These are phyloP conservation scores for Inonotus hispidus DNA, from an alignment of 1,284 basidiomycete species.

Conservation along the genomic window DNA sequence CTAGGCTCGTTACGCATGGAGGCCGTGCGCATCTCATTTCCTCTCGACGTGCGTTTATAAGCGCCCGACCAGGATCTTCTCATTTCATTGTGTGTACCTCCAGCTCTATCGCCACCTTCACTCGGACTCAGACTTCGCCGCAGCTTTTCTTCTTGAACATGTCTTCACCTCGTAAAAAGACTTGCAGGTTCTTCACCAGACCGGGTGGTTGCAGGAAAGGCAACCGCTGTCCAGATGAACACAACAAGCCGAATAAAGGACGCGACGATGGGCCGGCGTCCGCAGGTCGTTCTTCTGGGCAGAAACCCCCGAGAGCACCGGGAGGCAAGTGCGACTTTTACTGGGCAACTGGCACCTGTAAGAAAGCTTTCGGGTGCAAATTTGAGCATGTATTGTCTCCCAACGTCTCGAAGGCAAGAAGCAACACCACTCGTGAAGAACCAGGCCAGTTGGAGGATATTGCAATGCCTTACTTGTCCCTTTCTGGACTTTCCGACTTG, in stretches of 20 bases:
- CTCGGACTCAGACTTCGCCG: neutral
- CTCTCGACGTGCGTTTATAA: neutral
- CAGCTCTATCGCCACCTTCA: neutral
- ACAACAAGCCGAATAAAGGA: slow-evolving; percentile 22
- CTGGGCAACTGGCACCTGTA: slow-evolving; percentile 49
- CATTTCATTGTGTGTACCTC: neutral
- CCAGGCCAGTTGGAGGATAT: neutral
- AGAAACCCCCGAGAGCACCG: slow-evolving; percentile 29
- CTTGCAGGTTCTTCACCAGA: slow-evolving; percentile 35
- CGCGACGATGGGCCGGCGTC: slow-evolving; percentile 15
- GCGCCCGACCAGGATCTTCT: neutral
- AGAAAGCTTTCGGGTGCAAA: slow-evolving; percentile 41
- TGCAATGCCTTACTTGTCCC: slow-evolving; percentile 36
- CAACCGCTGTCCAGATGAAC: slow-evolving; percentile 30
- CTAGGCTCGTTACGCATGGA: neutral
- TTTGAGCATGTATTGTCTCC: slow-evolving; percentile 36
- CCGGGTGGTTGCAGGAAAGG: slow-evolving; percentile 39
- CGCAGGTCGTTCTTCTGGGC: slow-evolving; percentile 12
- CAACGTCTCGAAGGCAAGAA: slow-evolving; percentile 9
- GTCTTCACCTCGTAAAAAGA: slow-evolving; percentile 13
- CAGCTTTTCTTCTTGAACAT: neutral
- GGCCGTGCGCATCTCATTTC: neutral
- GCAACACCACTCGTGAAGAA: neutral
- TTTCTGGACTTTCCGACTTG: slow-evolving; percentile 41
- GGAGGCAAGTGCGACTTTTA: slow-evolving; percentile 43